phyloP scores from a whole-genome alignment of 148 eudicot species.

The Spergularia marina region DNA sequence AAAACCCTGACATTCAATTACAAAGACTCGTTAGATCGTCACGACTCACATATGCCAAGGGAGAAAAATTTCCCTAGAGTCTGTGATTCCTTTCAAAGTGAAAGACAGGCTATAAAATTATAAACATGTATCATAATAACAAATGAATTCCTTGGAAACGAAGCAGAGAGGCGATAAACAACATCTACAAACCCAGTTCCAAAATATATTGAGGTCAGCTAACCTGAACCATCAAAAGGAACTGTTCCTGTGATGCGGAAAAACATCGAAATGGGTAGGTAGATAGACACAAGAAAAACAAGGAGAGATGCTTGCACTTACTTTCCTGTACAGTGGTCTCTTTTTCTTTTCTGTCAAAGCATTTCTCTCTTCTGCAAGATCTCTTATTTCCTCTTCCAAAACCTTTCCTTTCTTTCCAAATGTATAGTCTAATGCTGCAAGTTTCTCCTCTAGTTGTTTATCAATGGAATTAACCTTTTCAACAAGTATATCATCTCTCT shows the following conservation, averaged over 20 bases:
- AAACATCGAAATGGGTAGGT: not conserved
- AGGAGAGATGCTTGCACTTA: conserved; percentile 37
- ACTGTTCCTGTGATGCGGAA: not conserved
- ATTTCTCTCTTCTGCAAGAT: conserved; percentile 93
- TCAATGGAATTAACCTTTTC: conserved; percentile 76
- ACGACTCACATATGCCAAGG: not conserved
- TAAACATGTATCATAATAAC: not conserved
- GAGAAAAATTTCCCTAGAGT: not conserved
- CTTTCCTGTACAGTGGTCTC: conserved; percentile 77
- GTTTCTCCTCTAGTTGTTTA: conserved; percentile 72
- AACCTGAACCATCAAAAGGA: not conserved
- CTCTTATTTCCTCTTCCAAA: conserved; percentile 86
- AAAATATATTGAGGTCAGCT: not conserved
- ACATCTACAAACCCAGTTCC: too few relatives aligned
- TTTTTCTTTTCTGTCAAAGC: conserved; percentile 74
- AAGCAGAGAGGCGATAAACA: not conserved
- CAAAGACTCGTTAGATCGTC: not conserved
- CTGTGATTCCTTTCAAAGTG: not conserved
- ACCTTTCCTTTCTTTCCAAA: conserved; percentile 88
- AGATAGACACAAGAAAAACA: not conserved
- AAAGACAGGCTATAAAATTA: not conserved
- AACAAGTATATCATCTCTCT: conserved; percentile 73
- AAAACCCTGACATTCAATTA: conserved; percentile 65
- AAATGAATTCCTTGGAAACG: not conserved
- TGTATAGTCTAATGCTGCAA: conserved; percentile 76